Conservation (phyloP, 345 rosid genomes). For the Clausena lansium region DNA sequence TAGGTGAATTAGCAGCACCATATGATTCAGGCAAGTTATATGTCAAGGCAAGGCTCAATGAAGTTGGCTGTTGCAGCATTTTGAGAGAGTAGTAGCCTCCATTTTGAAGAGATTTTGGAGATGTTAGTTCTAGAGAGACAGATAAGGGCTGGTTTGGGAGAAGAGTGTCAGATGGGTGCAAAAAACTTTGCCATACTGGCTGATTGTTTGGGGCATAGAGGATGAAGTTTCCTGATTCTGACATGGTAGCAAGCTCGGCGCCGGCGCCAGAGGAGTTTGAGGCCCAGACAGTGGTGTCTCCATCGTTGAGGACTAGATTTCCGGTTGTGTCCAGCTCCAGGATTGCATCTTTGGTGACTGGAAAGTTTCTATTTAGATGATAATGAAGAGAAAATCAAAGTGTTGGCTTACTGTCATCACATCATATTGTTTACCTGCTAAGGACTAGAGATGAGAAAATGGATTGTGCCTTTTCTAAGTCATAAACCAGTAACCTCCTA, state of each 20-base stretch:
- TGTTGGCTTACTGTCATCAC: conserved; percentile 25
- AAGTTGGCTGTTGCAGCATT: conserved; percentile 83
- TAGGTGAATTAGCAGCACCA: conserved; percentile 25
- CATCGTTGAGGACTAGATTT: conserved; percentile 65
- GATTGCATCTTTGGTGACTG: conserved; percentile 61
- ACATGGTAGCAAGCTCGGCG: conserved; percentile 51
- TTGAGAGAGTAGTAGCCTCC: conserved; percentile 74
- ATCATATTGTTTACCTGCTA: conserved; percentile 24
- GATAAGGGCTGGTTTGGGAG: conserved; percentile 82
- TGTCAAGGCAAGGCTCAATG: conserved; percentile 79
- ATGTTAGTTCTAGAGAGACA: conserved; percentile 65
- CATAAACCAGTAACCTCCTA: conserved; percentile 6
- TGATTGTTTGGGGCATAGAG: conserved; percentile 40
- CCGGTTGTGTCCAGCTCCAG: conserved; percentile 76
- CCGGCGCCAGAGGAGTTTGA: conserved; percentile 72
- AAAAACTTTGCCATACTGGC: conserved; percentile 74
- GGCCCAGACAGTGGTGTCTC: conserved; percentile 47
- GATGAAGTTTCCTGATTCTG: conserved; percentile 82
- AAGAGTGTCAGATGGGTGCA: conserved; percentile 78
- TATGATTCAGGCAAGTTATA: conserved; percentile 44
- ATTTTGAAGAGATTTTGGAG: conserved; percentile 39
- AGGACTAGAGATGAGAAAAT: conserved; percentile 18
- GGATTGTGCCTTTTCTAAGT: background rate
- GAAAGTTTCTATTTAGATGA: conserved; percentile 72
- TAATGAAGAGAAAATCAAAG: conserved; percentile 36